A percentile compares a stretch with the other conserved stretches of the same genome.
Conservation (phyloP, 345 rosid species). For the Rhizophora apiculata region DNA sequence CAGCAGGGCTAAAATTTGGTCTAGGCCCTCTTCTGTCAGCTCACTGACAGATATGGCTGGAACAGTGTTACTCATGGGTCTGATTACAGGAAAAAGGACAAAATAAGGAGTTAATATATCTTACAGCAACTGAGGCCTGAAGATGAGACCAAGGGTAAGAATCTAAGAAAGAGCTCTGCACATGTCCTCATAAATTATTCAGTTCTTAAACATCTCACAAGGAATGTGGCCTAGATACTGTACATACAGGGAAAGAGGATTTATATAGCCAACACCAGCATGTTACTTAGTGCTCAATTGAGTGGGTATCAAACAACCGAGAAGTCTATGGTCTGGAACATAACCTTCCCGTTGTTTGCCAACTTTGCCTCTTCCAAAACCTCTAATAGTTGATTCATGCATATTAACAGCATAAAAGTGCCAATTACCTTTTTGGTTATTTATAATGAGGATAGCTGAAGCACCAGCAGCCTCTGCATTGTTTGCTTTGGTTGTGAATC, state of each 20-base stretch:
- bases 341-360: neutral
- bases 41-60: too few species aligned
- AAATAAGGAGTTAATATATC: too few species aligned
- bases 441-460: constrained; percentile 84
- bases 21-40: neutral
- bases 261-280: neutral
- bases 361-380: neutral
- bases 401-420: constrained; percentile 3
- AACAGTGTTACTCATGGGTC: too few species aligned
- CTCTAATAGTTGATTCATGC: neutral
- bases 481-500: constrained; percentile 83
- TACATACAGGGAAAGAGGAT: neutral
- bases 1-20: neutral
- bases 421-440: constrained; percentile 75
- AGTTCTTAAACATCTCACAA: neutral
- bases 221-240: neutral
- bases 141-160: too few species aligned
- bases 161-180: too few species aligned
- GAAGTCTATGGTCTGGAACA: neutral
- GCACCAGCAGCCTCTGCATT: constrained; percentile 88
- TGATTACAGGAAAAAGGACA: too few species aligned
- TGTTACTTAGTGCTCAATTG: neutral
- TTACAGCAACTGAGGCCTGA: too few species aligned
- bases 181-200: neutral
- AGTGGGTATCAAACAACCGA: neutral